Base-by-base conservation (phyloP, 2,329 filamentous ascomycete genomes). In the Trichoderma sp. region DNA sequence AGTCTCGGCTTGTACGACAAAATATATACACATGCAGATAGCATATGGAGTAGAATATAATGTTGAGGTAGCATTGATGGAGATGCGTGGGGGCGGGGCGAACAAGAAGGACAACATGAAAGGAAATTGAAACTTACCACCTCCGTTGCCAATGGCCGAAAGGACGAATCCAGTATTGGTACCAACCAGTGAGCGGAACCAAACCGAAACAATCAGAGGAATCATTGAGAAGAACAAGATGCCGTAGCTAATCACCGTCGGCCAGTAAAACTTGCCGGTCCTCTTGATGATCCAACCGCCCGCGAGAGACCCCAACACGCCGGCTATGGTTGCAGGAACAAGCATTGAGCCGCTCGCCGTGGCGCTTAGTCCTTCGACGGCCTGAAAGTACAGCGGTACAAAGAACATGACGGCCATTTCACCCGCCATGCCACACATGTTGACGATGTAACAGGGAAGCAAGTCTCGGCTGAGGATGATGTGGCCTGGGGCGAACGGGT, bases 371-470 rank as follows among this genome's bases (percentile, higher is more conserved):
- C 90, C 90, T 67, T 92, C 87, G 1, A 93, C 91, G 6, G 92
- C 93, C 83, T 96, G 94, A 83, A 93, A 94, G 83, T 93, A 94
- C 2, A 96, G 86, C 1, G 94, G 93, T n/a, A 94, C 85, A 83
- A 94, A 94, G 85, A 94, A 96, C 4, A 93, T 78, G 1, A 88
- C 84, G 0, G 89, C 88, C 80, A 86, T 84, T 76, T 87, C 84
- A 16, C 89, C 91, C 1, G 87, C 90, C 71, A 93, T 89, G 69
- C 89, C 87, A 82, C 94, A 95, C 84, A 95, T 94, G 82, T 95
- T 95, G 81, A 90, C 90, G 1, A 91, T 83, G 79, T 93, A 95
- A 81, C 89, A 91, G 3, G 93, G 90, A 67, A 94, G 87, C 33
- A 95, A 86, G 7, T 88, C 88, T 7, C 88, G 87, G 80, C 93